Base-by-base conservation (phyloP, 179 eudicot species). In the Beta corolliflora region DNA sequence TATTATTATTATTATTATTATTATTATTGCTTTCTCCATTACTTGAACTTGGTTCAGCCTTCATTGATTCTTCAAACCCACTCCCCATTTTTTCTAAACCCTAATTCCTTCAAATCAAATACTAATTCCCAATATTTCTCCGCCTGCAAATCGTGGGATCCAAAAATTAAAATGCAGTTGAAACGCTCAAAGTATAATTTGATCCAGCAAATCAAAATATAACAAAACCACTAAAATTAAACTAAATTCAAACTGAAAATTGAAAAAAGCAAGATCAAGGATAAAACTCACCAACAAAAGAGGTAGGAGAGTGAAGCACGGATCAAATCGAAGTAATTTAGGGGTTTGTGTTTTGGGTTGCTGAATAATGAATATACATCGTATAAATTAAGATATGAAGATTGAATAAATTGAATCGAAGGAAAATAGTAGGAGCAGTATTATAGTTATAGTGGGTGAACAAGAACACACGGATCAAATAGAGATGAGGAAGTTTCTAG, bases 71-170 rank as follows among this genome's bases (percentile, higher is more conserved):
- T 15, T 83, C 87, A 67, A 85, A 77, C 68, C 81, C 90, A 78
- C 72, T 77, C 41, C 80, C 87, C 90, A 88, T 89, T 76, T 61
- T 66, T 36, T 65, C 46, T 52, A 83, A 83, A 84, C 70, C 85
- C 79, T 55, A 65, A 70, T 55, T 65, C 15, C 61, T 19, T 7
- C 9, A 65, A 78, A 5, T 71, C 54, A 12, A 41, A 21, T 9
- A 25, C 31, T 16, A 5, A 41, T 64, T 8, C 19, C 31, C 29
- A 21, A 46, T 0, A 5, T 73, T 25, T n/a, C 45, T 23, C 2
- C 7, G 5, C 74, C 74, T 70, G 74, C 25, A 70, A 53, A 73
- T 23, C 12, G 25, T 41, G 11, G 76, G 41, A 50, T 53, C 76
- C 5, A 52, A 16, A 48, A 48, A 6, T 58, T 46, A 15, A 15